Conservation (phyloP, 106 monocot species). For the Allium cepa region DNA sequence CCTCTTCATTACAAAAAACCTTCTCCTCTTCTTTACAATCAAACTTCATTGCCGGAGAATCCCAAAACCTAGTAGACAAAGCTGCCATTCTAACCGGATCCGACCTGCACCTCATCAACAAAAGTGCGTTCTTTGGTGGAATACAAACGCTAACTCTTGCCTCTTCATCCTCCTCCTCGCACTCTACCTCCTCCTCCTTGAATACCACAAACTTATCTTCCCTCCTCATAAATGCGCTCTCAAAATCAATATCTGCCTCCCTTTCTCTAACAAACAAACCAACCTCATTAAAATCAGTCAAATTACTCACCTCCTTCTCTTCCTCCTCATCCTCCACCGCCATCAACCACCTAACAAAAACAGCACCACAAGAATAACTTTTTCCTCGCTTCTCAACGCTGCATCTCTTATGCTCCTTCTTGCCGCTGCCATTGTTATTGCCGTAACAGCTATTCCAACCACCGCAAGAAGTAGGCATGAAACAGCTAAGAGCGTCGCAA, state of each 20-base stretch:
- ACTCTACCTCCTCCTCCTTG: slow-evolving; percentile 23
- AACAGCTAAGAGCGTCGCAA: slow-evolving; percentile 56
- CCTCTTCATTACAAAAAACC: slow-evolving; percentile 3
- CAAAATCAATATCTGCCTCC: background rate
- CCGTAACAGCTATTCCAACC: slow-evolving; percentile 20
- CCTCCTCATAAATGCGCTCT: background rate
- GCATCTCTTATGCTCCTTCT: slow-evolving; percentile 3
- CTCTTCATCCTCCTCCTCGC: slow-evolving; percentile 9
- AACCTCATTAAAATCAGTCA: background rate
- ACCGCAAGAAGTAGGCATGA: slow-evolving; percentile 18
- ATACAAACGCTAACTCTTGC: slow-evolving; percentile 52
- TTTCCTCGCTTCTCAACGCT: slow-evolving; percentile 5
- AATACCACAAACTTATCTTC: background rate
- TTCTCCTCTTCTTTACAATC: slow-evolving; percentile 7
- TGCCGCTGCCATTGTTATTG: slow-evolving; percentile 6
- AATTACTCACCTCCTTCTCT: background rate
- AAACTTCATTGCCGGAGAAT: slow-evolving; percentile 37
- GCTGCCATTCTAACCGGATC: slow-evolving; percentile 94
- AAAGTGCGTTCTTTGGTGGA: slow-evolving; percentile 81
- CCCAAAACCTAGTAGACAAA: slow-evolving; percentile 63
- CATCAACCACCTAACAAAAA: slow-evolving; percentile 67
- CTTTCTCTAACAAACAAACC: slow-evolving; percentile 10
- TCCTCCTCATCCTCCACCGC: slow-evolving; percentile 36
- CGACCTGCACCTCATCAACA: slow-evolving; percentile 94
- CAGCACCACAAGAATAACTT: slow-evolving; percentile 44